Evolutionary conservation across 1,284 basidiomycete species (phyloP).

Genomic region (Rhodotorula sp.): DNA sequence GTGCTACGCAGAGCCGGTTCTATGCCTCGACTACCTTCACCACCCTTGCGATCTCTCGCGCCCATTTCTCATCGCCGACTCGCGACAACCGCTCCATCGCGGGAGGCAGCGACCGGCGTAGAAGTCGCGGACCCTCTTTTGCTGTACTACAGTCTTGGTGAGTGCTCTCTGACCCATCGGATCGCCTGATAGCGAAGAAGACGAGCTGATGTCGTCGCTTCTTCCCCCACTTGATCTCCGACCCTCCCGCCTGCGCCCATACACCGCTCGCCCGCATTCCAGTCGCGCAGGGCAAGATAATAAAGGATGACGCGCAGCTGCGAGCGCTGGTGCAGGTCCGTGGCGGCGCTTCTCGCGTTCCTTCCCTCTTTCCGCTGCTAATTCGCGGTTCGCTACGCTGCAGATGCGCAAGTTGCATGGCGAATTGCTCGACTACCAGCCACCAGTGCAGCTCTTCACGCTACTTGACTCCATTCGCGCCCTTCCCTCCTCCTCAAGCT

Average conservation of each 20-base stretch:
- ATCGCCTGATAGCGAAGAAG: no score
- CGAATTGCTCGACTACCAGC: constrained; percentile 56
- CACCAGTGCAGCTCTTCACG: constrained; percentile 49
- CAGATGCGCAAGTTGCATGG: constrained; percentile 57
- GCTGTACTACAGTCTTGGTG: constrained; percentile 8
- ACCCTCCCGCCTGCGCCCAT: neutral
- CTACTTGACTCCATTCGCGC: constrained; percentile 38
- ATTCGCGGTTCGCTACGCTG: neutral
- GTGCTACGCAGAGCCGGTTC: no score
- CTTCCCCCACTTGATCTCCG: neutral
- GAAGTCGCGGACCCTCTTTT: constrained; percentile 6
- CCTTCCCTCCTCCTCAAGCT: constrained; percentile 3
- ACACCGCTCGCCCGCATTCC: constrained; percentile 48
- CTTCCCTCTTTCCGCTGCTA: neutral
- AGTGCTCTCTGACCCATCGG: neutral
- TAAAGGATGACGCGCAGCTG: constrained; percentile 65
- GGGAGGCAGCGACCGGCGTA: neutral
- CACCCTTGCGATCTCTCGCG: no score
- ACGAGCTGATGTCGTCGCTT: no score
- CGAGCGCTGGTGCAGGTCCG: constrained; percentile 62
- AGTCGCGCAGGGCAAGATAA: constrained; percentile 56
- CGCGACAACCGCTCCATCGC: constrained; percentile 1
- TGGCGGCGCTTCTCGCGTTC: neutral
- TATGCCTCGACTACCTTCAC: neutral
- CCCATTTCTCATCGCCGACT: neutral